phyloP scores from a whole-genome alignment of 805 yeast genomes.

The Wickerhamiella azymoides region DNA sequence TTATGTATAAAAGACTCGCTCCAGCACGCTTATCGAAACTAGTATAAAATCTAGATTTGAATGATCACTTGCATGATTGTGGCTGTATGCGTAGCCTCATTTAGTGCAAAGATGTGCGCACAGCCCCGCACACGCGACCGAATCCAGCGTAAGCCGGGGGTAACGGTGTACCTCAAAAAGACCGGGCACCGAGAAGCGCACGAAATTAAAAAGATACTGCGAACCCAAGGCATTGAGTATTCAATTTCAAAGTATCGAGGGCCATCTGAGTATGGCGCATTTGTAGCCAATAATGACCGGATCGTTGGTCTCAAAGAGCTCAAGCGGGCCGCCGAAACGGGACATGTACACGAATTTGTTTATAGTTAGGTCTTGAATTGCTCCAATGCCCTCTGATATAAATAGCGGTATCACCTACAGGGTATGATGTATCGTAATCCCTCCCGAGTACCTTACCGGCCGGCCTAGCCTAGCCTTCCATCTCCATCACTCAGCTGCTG shows the following conservation, averaged over 20 bases:
- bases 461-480: too few relatives aligned
- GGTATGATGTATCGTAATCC: too few relatives aligned
- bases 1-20: too few relatives aligned
- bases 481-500: too few relatives aligned
- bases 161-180: not conserved
- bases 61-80: not conserved
- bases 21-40: not conserved
- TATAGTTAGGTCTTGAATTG: not conserved
- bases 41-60: too few relatives aligned
- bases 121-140: not conserved
- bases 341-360: conserved; percentile 1
- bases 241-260: not conserved
- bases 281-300: not conserved
- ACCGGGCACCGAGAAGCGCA: conserved; percentile 1
- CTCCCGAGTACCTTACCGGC: too few relatives aligned
- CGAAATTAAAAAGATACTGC: not conserved
- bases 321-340: not conserved
- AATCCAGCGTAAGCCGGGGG: not conserved
- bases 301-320: not conserved
- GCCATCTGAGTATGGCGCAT: not conserved
- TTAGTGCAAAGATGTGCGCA: not conserved
- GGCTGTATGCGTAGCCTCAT: not conserved
- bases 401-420: too few relatives aligned
- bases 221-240: conserved; percentile 4
- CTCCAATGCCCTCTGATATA: too few relatives aligned